Percentiles rank a stretch among this genome's conserved stretches.
Evolutionary conservation across 176 grass and related monocot genomes (phyloP).

Genomic region (Themeda triandra): DNA sequence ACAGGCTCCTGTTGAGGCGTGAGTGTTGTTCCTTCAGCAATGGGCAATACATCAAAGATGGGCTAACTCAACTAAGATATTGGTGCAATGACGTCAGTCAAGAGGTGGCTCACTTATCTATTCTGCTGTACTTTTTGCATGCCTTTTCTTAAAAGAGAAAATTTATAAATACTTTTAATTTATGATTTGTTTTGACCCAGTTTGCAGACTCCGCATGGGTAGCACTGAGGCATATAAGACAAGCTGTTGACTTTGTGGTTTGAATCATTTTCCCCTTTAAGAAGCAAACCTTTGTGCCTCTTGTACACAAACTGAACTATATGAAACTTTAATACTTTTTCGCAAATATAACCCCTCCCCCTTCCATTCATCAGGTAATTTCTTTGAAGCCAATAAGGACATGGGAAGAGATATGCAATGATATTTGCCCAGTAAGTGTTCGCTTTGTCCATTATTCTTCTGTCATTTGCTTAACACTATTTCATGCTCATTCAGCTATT

Average conservation of each 20-base stretch:
- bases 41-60: conserved; percentile 75
- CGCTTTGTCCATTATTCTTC: conserved; percentile 1
- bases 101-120: conserved; percentile 50
- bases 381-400: conserved; percentile 72
- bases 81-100: conserved; percentile 70
- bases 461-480: background rate
- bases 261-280: background rate
- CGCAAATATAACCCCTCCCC: background rate
- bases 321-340: background rate
- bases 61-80: conserved; percentile 69
- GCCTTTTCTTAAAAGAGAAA: background rate
- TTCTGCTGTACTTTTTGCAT: too few species aligned
- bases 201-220: conserved; percentile 68
- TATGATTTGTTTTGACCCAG: conserved; percentile 53
- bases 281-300: background rate
- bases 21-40: conserved; percentile 93
- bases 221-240: conserved; percentile 76
- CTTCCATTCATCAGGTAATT: conserved; percentile 50
- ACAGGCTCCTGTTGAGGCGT: conserved; percentile 68
- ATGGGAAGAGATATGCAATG: conserved; percentile 69
- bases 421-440: conserved; percentile 65
- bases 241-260: conserved; percentile 86
- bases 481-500: conserved; percentile 10
- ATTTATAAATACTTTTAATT: conserved; percentile 12
- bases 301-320: conserved; percentile 4